Conservation (phyloP, 352 stramenopile genomes). For the Pythium inflatum region DNA sequence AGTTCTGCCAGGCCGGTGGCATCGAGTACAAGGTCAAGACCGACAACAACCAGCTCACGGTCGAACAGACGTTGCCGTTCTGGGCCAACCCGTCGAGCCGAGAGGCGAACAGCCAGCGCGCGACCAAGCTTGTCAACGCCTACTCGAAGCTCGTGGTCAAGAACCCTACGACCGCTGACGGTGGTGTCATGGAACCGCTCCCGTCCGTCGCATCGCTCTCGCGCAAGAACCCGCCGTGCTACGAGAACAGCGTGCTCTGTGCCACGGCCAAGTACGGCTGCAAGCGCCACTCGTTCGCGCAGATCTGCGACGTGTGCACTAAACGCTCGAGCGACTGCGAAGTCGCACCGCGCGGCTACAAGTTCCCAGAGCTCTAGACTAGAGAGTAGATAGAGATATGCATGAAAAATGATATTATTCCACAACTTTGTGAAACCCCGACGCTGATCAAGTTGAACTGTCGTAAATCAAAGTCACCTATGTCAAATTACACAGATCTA, state of each 20-base stretch:
- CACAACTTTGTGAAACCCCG: too few species aligned
- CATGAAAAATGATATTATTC: too few species aligned
- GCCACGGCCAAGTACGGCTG: constrained; percentile 50
- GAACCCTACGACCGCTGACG: background rate
- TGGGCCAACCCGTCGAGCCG: constrained; percentile 57
- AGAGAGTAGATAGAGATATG: too few species aligned
- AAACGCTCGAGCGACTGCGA: background rate
- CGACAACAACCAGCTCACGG: constrained; percentile 32
- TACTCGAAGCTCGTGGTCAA: constrained; percentile 53
- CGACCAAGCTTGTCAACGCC: constrained; percentile 47
- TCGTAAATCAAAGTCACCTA: too few species aligned
- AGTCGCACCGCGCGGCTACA: background rate
- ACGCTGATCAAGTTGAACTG: too few species aligned
- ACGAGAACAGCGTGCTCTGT: constrained; percentile 64
- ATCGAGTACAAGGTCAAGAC: constrained; percentile 55
- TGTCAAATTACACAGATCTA: too few species aligned
- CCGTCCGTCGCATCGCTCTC: constrained; percentile 47
- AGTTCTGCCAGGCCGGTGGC: constrained; percentile 52
- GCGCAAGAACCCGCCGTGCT: constrained; percentile 64
- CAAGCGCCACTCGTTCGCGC: constrained; percentile 58
- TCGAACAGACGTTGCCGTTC: constrained; percentile 53
- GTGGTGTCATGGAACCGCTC: constrained; percentile 38
- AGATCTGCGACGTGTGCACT: constrained; percentile 63
- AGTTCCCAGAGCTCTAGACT: background rate
- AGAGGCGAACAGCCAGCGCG: constrained; percentile 51